phyloP scores from a whole-genome alignment of 371 early-diverging fungal genomes.

The Rhizopus sp. region DNA sequence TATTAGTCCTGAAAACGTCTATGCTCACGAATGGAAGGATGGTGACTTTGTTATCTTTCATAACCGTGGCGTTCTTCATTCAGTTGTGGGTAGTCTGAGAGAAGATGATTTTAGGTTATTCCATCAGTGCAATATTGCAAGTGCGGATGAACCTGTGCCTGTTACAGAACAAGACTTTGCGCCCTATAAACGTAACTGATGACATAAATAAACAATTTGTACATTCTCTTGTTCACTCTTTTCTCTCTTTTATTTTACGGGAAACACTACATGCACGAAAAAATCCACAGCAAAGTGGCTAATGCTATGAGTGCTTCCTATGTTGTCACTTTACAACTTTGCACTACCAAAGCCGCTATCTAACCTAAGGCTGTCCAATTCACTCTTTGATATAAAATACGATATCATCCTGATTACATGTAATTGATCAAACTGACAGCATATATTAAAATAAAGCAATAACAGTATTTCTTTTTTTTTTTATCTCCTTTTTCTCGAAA shows the following conservation, averaged over 20 bases:
- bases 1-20: slow-evolving; percentile 50
- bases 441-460: too few species aligned
- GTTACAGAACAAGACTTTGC: slow-evolving; percentile 48
- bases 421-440: not conserved
- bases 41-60: slow-evolving; percentile 55
- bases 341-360: too few species aligned
- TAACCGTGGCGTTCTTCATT: slow-evolving; percentile 50
- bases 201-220: not conserved
- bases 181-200: slow-evolving; percentile 21
- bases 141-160: slow-evolving; percentile 43
- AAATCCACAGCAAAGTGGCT: too few species aligned
- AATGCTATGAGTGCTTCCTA: too few species aligned
- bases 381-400: too few species aligned
- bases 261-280: too few species aligned
- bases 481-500: too few species aligned
- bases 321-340: too few species aligned
- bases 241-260: not conserved
- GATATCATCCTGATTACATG: too few species aligned
- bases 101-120: slow-evolving; percentile 46
- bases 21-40: slow-evolving; percentile 52
- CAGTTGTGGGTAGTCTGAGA: slow-evolving; percentile 47
- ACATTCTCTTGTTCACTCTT: not conserved
- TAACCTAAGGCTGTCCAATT: too few species aligned
- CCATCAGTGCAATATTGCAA: slow-evolving; percentile 52
- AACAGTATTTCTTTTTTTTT: too few species aligned